A percentile compares a stretch with the other conserved stretches of the same genome.
phyloP scores from a whole-genome alignment of 2,329 filamentous ascomycete species.

The Aspergillus persii region DNA sequence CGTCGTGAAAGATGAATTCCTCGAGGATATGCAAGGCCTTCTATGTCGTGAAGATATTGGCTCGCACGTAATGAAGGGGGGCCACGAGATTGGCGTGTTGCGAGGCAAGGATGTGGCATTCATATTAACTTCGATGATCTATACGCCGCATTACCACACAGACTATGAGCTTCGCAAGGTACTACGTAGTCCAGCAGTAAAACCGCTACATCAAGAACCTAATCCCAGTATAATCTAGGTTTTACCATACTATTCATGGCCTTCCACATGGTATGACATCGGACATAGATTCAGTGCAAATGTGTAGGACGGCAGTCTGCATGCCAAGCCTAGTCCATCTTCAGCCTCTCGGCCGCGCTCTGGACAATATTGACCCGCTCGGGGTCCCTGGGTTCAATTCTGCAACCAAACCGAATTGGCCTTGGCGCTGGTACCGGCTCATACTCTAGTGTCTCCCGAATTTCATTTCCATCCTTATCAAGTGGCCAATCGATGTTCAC shows the following conservation, averaged over 20 bases:
- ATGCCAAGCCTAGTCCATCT: background rate
- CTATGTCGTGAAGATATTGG: background rate
- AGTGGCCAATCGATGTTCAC: constrained; percentile 2
- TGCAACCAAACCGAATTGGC: constrained; percentile 4
- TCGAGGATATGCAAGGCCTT: background rate
- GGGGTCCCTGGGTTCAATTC: background rate
- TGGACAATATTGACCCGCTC: constrained; percentile 2
- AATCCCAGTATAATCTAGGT: background rate
- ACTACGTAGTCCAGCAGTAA: background rate
- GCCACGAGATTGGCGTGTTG: constrained; percentile 1
- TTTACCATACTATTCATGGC: background rate
- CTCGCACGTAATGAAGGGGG: background rate
- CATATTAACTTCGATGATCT: background rate
- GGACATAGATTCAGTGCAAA: background rate
- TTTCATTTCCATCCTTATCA: constrained; percentile 5
- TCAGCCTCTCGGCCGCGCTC: constrained; percentile 1
- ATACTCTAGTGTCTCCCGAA: constrained; percentile 4
- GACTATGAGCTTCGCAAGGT: too few relatives aligned
- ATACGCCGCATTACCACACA: too few relatives aligned
- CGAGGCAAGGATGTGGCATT: constrained; percentile 1
- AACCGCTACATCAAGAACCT: background rate
- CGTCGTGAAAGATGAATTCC: constrained; percentile 4
- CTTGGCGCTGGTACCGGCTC: constrained; percentile 6
- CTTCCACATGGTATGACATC: background rate
- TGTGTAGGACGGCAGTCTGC: background rate